Conservation (phyloP, 2,329 filamentous ascomycete genomes). For the Scedosporium minutisporum region DNA sequence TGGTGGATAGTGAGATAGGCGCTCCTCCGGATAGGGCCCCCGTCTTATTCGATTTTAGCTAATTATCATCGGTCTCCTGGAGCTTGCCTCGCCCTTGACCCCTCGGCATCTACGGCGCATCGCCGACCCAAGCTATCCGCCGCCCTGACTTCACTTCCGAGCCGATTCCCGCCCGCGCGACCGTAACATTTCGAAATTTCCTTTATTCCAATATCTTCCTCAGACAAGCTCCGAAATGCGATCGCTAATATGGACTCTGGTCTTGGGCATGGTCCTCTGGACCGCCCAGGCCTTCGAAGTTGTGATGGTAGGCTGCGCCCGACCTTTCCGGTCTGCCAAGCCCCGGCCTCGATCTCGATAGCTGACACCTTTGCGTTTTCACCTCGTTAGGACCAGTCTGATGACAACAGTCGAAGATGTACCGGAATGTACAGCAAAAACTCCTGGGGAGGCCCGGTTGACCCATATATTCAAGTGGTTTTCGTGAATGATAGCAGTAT, state of each 20-base stretch:
- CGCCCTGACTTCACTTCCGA: neutral
- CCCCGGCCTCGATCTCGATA: slow-evolving; percentile 11
- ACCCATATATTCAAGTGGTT: slow-evolving; percentile 82
- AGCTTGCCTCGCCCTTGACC: neutral
- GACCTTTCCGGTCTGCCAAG: slow-evolving; percentile 1
- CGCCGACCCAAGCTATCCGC: neutral
- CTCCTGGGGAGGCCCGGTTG: slow-evolving; percentile 77
- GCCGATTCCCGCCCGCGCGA: neutral
- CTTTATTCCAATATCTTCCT: slow-evolving; percentile 9
- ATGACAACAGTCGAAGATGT: slow-evolving; percentile 74
- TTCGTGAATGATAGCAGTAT: slow-evolving; percentile 51
- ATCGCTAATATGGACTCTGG: slow-evolving; percentile 36
- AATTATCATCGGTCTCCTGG: neutral
- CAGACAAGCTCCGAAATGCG: slow-evolving; percentile 35
- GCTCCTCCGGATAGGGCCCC: neutral
- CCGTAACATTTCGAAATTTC: neutral
- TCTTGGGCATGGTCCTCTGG: slow-evolving; percentile 45
- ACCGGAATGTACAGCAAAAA: slow-evolving; percentile 88
- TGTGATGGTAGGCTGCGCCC: slow-evolving; percentile 35
- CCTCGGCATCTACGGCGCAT: neutral
- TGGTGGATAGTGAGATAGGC: neutral
- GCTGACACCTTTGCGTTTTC: slow-evolving; percentile 5
- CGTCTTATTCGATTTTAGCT: neutral
- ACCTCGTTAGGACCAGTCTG: slow-evolving; percentile 55
- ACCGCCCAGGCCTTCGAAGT: slow-evolving; percentile 48